phyloP scores from a whole-genome alignment of 805 yeast genomes.

The Saturnispora serradocipensis region DNA sequence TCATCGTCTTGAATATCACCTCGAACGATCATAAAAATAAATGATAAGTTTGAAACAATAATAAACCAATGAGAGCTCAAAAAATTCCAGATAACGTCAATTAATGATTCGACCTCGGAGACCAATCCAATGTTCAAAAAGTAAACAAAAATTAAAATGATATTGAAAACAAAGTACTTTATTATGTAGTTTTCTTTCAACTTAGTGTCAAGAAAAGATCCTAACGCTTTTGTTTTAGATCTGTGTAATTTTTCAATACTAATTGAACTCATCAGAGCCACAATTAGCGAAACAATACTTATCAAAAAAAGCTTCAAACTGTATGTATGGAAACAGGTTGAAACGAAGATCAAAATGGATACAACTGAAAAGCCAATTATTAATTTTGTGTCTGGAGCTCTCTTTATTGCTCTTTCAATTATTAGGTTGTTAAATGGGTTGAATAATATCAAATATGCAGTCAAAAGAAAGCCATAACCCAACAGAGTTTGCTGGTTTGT shows the following conservation, averaged over 20 bases:
- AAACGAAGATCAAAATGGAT: constrained; percentile 8
- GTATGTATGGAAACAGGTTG: constrained; percentile 11
- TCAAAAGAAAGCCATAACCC: constrained; percentile 7
- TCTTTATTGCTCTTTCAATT: neutral
- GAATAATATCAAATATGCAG: constrained; percentile 4
- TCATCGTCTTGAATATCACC: neutral
- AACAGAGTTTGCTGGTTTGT: neutral
- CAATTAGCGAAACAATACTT: constrained; percentile 23
- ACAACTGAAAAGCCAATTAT: neutral
- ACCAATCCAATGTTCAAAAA: constrained; percentile 9
- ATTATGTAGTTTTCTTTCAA: constrained; percentile 19
- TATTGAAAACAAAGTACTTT: constrained; percentile 18
- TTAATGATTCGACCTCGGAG: neutral
- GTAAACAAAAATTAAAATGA: constrained; percentile 8
- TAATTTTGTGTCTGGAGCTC: constrained; percentile 2
- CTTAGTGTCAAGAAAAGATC: constrained; percentile 18
- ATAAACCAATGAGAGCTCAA: constrained; percentile 4
- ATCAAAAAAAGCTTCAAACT: constrained; percentile 25
- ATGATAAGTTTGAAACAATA: constrained; percentile 8
- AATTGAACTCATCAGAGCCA: constrained; percentile 24
- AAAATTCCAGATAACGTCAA: neutral
- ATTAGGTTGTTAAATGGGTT: neutral
- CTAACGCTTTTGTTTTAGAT: constrained; percentile 7
- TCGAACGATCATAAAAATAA: constrained; percentile 9
- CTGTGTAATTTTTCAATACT: constrained; percentile 15